Percentiles rank a stretch among this genome's conserved stretches.
phyloP scores from a whole-genome alignment of 2,329 filamentous ascomycete species.

The Plenodomus biglobosus region DNA sequence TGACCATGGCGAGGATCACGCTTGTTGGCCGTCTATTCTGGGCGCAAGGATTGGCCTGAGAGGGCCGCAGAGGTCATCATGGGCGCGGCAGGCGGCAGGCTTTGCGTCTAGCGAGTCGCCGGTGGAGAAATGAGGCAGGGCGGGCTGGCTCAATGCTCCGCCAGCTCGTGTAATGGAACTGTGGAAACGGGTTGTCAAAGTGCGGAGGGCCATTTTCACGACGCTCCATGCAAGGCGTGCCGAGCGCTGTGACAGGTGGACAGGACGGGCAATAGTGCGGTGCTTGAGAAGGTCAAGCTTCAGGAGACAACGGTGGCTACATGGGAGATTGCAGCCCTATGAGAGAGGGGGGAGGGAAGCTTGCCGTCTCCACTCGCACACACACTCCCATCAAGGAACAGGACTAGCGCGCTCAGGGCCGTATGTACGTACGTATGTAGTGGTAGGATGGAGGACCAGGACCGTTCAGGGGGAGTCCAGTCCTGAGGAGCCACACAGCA shows the following conservation, averaged over 20 bases:
- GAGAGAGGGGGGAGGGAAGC: constrained; percentile 4
- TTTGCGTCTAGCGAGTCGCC: constrained; percentile 5
- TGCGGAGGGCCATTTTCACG: not conserved
- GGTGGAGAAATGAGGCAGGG: not conserved
- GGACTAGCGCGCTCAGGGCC: constrained; percentile 15
- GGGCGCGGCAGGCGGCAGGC: constrained; percentile 14
- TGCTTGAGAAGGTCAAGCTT: constrained; percentile 29
- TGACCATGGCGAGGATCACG: constrained; percentile 26
- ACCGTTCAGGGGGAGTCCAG: too few relatives aligned
- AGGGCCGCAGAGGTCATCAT: not conserved
- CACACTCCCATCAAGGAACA: too few relatives aligned
- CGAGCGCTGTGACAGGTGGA: not conserved
- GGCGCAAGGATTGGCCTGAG: constrained; percentile 21
- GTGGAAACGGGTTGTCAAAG: not conserved
- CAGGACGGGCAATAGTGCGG: constrained; percentile 11
- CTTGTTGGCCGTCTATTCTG: constrained; percentile 27
- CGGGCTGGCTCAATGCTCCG: not conserved
- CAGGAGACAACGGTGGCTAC: not conserved
- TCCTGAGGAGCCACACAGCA: too few relatives aligned
- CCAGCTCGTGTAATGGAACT: not conserved
- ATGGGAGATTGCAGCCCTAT: constrained; percentile 16
- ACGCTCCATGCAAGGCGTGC: not conserved
- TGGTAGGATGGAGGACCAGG: too few relatives aligned
- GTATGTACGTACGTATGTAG: too few relatives aligned
- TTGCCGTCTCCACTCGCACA: constrained; percentile 7